Percentiles rank a stretch among this genome's conserved stretches.
These are phyloP conservation scores for Vararia minispora DNA, from an alignment of 768 basidiomycete genomes.

Conservation along the genomic window DNA sequence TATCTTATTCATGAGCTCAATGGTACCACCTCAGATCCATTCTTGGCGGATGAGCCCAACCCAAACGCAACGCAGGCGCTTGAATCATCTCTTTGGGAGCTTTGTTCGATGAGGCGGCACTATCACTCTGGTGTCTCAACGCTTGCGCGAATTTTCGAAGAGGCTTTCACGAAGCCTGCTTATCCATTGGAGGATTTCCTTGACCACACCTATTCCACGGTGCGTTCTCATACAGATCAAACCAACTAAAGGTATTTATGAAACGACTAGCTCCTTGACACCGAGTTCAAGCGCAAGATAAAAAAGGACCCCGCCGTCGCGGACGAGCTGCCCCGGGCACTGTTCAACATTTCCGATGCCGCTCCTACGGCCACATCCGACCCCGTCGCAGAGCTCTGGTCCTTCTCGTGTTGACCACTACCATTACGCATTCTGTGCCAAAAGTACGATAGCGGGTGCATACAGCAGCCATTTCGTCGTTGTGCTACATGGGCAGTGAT, in stretches of 20 bases:
- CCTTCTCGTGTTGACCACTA: conserved; percentile 13
- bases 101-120: conserved; percentile 66
- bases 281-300: conserved; percentile 68
- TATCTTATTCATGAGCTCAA: neutral
- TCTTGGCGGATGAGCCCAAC: conserved; percentile 50
- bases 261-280: conserved; percentile 67
- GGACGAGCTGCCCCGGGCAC: conserved; percentile 14
- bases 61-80: conserved; percentile 73
- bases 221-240: too few relatives aligned
- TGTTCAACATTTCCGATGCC: conserved; percentile 10
- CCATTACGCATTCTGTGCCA: neutral
- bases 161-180: conserved; percentile 88
- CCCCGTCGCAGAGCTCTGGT: conserved; percentile 31
- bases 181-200: conserved; percentile 94
- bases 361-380: conserved; percentile 25
- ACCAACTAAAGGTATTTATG: neutral
- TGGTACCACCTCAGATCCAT: conserved; percentile 43
- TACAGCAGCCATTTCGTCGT: conserved; percentile 4
- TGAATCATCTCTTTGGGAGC: conserved; percentile 88
- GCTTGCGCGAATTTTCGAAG: conserved; percentile 72
- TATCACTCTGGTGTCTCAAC: conserved; percentile 87
- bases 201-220: conserved; percentile 85
- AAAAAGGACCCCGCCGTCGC: conserved; percentile 61
- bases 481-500: neutral
- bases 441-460: conserved; percentile 5